A percentile compares a stretch with the other conserved stretches of the same genome.
Conservation (phyloP, 805 yeast genomes). For the Barnettozyma pratensis region DNA sequence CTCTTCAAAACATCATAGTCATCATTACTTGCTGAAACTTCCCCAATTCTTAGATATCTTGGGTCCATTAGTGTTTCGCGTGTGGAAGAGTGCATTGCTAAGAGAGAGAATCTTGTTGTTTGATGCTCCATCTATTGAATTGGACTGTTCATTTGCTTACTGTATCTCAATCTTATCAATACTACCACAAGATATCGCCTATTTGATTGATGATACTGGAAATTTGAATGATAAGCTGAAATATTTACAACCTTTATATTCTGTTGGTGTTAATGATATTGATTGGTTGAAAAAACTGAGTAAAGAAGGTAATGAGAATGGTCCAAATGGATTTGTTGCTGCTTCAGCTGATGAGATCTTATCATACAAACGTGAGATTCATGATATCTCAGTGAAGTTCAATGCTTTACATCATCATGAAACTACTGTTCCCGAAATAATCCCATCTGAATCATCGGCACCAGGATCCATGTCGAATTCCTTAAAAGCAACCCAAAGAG, state of each 20-base stretch:
- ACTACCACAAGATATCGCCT: constrained; percentile 51
- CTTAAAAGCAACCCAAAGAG: constrained; percentile 32
- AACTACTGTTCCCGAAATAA: constrained; percentile 8
- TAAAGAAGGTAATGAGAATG: not conserved
- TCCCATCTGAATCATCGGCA: constrained; percentile 6
- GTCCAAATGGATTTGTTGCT: constrained; percentile 42
- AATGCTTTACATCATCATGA: constrained; percentile 2
- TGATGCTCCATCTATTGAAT: constrained; percentile 31
- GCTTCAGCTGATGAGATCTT: constrained; percentile 65
- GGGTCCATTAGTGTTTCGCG: constrained; percentile 61
- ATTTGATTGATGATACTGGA: constrained; percentile 27
- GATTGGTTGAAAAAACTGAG: constrained; percentile 27
- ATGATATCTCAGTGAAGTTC: constrained; percentile 38
- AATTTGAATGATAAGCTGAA: constrained; percentile 18
- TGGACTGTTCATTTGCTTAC: constrained; percentile 47
- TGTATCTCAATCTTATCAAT: constrained; percentile 55
- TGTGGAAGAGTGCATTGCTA: constrained; percentile 59
- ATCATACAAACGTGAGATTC: constrained; percentile 45
- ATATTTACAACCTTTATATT: constrained; percentile 50
- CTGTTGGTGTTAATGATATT: constrained; percentile 57
- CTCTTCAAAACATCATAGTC: constrained; percentile 15
- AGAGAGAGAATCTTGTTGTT: constrained; percentile 51
- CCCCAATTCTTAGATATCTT: constrained; percentile 41
- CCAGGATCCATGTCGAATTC: not conserved
- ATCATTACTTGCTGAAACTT: constrained; percentile 43